phyloP scores from a whole-genome alignment of 257 asterid species.

The Linderniella brevidens region DNA sequence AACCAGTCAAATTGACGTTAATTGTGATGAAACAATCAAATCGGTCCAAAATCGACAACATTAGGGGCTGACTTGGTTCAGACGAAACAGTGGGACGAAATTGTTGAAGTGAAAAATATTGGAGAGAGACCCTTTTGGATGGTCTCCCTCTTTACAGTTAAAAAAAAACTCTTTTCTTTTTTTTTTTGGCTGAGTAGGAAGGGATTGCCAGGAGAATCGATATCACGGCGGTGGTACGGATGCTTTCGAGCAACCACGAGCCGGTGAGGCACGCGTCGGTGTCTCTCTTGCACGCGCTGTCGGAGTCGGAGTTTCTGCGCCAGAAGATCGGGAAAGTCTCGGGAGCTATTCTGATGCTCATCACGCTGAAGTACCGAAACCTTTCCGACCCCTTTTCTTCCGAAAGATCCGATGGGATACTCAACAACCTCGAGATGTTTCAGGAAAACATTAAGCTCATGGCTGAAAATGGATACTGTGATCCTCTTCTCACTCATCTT shows the following conservation, averaged over 20 bases:
- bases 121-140: too few species aligned
- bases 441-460: conserved; percentile 52
- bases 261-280: conserved; percentile 51
- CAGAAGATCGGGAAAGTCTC: conserved; percentile 30
- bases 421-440: conserved; percentile 49
- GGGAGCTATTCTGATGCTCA: conserved; percentile 64
- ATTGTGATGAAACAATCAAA: too few species aligned
- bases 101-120: too few species aligned
- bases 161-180: too few species aligned
- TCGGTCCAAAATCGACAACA: too few species aligned
- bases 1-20: too few species aligned
- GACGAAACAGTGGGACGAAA: too few species aligned
- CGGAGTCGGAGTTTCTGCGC: conserved; percentile 25
- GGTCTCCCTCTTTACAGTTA: too few species aligned
- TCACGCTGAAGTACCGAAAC: conserved; percentile 39
- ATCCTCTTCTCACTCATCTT: conserved; percentile 48
- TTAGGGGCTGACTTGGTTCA: too few species aligned
- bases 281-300: conserved; percentile 39
- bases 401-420: conserved; percentile 36
- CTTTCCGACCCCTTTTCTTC: conserved; percentile 34
- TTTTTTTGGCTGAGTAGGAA: conserved; percentile 24
- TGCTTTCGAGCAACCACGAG: conserved; percentile 45
- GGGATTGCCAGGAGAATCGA: conserved; percentile 28
- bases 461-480: conserved; percentile 80
- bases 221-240: conserved; percentile 27